phyloP scores from a whole-genome alignment of 495 filamentous ascomycete species.

The Tetracladium setigerum region DNA sequence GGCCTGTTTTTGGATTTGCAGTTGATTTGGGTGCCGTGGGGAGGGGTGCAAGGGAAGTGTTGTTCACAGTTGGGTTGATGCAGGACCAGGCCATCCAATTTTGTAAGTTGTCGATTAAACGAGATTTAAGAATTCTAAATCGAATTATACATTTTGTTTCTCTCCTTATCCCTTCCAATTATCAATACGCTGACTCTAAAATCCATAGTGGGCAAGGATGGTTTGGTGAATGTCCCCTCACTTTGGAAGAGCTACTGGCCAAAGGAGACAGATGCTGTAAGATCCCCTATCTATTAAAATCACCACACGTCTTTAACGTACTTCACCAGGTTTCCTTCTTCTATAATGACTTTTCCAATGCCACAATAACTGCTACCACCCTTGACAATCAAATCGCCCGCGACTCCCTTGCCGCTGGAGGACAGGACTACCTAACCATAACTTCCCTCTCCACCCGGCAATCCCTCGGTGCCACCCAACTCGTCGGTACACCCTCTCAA shows the following conservation, averaged over 20 bases:
- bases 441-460: slow-evolving; percentile 80
- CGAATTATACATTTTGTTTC: too few species aligned
- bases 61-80: slow-evolving; percentile 74
- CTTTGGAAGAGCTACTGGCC: slow-evolving; percentile 68
- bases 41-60: slow-evolving; percentile 24
- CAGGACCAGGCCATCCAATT: slow-evolving; percentile 75
- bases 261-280: slow-evolving; percentile 44
- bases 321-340: slow-evolving; percentile 49
- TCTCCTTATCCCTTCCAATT: too few species aligned
- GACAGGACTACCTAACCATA: slow-evolving; percentile 70
- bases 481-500: slow-evolving; percentile 68
- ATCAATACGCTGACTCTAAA: too few species aligned
- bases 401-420: slow-evolving; percentile 61
- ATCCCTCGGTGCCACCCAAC: slow-evolving; percentile 77
- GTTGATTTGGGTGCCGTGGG: slow-evolving; percentile 55
- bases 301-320: too few species aligned
- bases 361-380: slow-evolving; percentile 42
- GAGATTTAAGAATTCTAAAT: too few species aligned
- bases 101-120: too few species aligned
- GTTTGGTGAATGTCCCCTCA: slow-evolving; percentile 61
- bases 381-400: slow-evolving; percentile 65
- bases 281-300: slow-evolving; percentile 4
- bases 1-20: slow-evolving; percentile 84
- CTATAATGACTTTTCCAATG: slow-evolving; percentile 54
- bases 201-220: slow-evolving; percentile 58